These are phyloP conservation scores for Triticum turgidum DNA, from an alignment of 176 grass and related monocot genomes.

Conservation along the genomic window DNA sequence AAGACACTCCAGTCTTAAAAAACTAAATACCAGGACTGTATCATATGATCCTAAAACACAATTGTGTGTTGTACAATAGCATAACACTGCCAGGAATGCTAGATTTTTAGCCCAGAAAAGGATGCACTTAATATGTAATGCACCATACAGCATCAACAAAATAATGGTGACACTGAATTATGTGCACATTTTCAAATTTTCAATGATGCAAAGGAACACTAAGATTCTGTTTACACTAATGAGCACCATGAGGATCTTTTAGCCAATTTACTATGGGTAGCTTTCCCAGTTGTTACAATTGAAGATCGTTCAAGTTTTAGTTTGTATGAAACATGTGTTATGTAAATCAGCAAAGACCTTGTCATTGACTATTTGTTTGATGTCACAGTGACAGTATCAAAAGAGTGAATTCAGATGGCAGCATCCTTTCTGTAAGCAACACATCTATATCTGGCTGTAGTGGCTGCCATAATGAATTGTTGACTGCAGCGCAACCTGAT, in stretches of 20 bases:
- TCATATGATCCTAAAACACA: too few relatives aligned
- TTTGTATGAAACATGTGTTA: not conserved
- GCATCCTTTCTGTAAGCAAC: constrained; percentile 54
- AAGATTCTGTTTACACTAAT: not conserved
- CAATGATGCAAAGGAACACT: not conserved
- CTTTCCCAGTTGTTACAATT: constrained; percentile 11
- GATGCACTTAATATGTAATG: not conserved
- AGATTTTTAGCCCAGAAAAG: not conserved
- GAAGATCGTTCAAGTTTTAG: not conserved
- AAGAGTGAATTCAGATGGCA: constrained; percentile 82
- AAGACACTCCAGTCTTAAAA: not conserved
- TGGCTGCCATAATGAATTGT: constrained; percentile 31
- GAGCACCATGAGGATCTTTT: not conserved
- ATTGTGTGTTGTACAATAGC: not conserved
- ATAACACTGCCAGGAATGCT: not conserved
- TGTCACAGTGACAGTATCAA: constrained; percentile 70
- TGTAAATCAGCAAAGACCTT: constrained; percentile 1
- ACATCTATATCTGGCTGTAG: constrained; percentile 38
- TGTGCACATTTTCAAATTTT: not conserved
- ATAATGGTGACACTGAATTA: not conserved
- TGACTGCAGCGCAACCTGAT: constrained; percentile 25
- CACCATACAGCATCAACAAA: not conserved
- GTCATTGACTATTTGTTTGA: constrained; percentile 32
- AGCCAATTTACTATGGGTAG: constrained; percentile 9
- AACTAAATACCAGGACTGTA: not conserved